Base-by-base conservation (phyloP, 306 rosid genomes). In the Begonia loranthoides region DNA sequence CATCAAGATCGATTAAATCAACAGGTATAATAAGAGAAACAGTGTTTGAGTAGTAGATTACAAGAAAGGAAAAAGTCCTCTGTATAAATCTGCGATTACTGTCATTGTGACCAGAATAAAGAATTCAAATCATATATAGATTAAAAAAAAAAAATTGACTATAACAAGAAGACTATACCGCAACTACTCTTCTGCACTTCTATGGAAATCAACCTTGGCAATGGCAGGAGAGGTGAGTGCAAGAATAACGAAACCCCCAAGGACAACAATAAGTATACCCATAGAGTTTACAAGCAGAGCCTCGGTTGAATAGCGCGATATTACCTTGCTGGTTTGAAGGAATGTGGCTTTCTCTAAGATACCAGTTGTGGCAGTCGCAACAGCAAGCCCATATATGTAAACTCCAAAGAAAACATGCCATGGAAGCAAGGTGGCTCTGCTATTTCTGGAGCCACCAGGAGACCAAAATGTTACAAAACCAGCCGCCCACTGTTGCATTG, bases 381-480 rank as follows among this genome's bases (percentile, higher is more conserved):
- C 79, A 3, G 95, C 95, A 58, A 82, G 46, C 36, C 70, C 92
- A 45, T 86, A 90, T 2, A 86, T 76, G 76, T 78, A 90, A 41
- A 86, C 76, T 1, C 95, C 95, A 16, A 86, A 44, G 46, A 90
- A 10, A 41, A 75, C 96, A 74, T 92, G 99, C 96, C 88, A 86
- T 45, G 96, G 99, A 67, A 82, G 45, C 19, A 92, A 67, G 60
- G 69, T 13, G 39, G 63, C 82, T 70, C 99, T 76, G 49, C 68
- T 79, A 41, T 73, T 81, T 73, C 78, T 78, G 15, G 88, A 67
- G 6, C 96, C 96, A 44, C 99, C 96, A 3, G 99, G 96, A 67
- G 78, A 86, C 99, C 94, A 86, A 66, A 70, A 92, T 24, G 96
- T 78, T 41, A 66, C 82, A 67, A 92, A 86, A 17, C 96, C 99